A percentile compares a stretch with the other conserved stretches of the same genome.
These are phyloP conservation scores for Crithidia bombi DNA, from an alignment of 208 protist species.

Conservation along the genomic window DNA sequence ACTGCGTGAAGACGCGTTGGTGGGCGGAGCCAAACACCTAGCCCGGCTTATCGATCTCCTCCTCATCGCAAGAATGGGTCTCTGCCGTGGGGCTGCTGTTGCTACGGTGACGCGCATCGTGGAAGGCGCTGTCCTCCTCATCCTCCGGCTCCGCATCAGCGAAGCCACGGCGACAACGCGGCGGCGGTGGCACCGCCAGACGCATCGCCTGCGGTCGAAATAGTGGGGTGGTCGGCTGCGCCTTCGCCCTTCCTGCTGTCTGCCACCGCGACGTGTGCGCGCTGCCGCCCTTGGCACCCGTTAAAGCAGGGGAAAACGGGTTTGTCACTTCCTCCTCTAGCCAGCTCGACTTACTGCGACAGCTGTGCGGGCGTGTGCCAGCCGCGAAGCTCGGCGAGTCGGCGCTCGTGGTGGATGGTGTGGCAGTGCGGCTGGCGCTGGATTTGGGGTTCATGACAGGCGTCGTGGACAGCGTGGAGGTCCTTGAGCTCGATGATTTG, in stretches of 20 bases:
- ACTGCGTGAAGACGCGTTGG: constrained; percentile 10
- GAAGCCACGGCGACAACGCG: background rate
- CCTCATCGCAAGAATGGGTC: constrained; percentile 3
- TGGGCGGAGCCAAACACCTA: constrained; percentile 6
- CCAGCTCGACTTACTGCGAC: constrained; percentile 14
- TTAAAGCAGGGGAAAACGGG: no score
- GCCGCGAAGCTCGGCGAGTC: background rate
- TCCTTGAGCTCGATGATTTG: background rate
- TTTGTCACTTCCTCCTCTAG: constrained; percentile 4
- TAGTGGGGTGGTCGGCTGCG: background rate
- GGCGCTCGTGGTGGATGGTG: background rate
- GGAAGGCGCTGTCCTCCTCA: background rate
- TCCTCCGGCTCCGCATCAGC: no score
- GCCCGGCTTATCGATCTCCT: constrained; percentile 12
- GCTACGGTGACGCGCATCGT: background rate
- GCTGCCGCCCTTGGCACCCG: no score
- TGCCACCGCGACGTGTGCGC: no score
- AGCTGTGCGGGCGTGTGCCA: background rate
- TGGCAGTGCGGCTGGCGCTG: background rate
- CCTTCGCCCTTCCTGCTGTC: no score
- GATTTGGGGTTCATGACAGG: background rate
- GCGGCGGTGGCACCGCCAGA: background rate
- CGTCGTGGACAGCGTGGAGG: background rate
- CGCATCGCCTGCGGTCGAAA: background rate
- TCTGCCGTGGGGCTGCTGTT: background rate